phyloP scores from a whole-genome alignment of 73 alveolate genomes.

The Paramecium tetraurelia region DNA sequence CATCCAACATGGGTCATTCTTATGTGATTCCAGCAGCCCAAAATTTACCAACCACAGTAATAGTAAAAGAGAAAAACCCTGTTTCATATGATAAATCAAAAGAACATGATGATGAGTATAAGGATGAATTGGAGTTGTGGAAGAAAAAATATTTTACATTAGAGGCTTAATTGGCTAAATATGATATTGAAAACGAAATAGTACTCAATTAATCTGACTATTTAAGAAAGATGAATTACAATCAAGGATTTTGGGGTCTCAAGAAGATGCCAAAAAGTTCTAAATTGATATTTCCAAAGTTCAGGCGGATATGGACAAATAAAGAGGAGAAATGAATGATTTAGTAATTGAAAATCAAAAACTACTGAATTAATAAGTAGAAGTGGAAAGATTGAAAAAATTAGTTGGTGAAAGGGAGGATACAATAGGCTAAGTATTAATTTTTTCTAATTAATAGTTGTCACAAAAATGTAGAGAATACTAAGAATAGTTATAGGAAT shows the following conservation, averaged over 20 bases:
- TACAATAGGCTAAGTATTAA: background rate
- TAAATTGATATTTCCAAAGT: background rate
- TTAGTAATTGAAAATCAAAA: background rate
- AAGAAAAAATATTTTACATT: background rate
- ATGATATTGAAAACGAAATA: conserved; percentile 1
- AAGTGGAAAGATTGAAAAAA: background rate
- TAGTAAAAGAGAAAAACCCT: background rate
- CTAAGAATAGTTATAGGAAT: background rate
- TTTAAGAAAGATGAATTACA: conserved; percentile 10
- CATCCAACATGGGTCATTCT: background rate
- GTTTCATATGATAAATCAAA: background rate
- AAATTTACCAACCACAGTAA: background rate
- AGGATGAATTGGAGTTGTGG: conserved; percentile 29
- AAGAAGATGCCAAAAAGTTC: conserved; percentile 32
- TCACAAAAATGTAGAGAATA: background rate
- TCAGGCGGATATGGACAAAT: background rate
- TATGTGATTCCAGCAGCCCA: conserved; percentile 5
- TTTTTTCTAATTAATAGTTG: background rate
- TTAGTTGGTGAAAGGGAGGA: background rate
- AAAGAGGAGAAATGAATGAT: background rate
- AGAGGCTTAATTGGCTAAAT: conserved; percentile 33
- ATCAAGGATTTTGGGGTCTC: background rate
- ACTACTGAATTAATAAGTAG: background rate
- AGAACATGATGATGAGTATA: background rate
- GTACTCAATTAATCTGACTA: background rate